Evolutionary conservation across 805 yeast genomes (phyloP).

Genomic region (Saccharomycopsis selenospora): DNA sequence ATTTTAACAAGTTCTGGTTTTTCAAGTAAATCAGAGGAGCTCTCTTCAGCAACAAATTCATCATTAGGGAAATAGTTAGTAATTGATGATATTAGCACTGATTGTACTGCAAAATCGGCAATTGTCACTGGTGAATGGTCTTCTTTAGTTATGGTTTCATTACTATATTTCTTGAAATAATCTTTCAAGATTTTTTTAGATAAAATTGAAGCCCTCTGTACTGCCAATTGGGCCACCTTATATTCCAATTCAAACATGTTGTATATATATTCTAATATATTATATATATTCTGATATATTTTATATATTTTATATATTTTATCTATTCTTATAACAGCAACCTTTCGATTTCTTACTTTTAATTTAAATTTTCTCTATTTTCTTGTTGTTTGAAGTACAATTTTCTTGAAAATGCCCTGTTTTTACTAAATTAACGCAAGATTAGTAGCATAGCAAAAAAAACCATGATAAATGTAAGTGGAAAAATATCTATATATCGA

Average conservation of each 20-base stretch:
- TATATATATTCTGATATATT: too few species aligned
- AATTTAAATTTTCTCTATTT: too few species aligned
- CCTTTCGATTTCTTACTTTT: too few species aligned
- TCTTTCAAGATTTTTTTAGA: slow-evolving; percentile 50
- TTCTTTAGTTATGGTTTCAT: slow-evolving; percentile 63
- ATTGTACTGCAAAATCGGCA: slow-evolving; percentile 96
- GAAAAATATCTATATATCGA: too few species aligned
- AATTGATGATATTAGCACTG: slow-evolving; percentile 80
- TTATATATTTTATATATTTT: too few species aligned
- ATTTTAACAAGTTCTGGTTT: slow-evolving; percentile 40
- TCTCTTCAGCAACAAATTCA: slow-evolving; percentile 91
- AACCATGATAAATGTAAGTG: too few species aligned
- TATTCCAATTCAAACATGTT: slow-evolving; percentile 61
- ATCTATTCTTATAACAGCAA: too few species aligned
- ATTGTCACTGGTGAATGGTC: slow-evolving; percentile 94
- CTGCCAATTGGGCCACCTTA: slow-evolving; percentile 80
- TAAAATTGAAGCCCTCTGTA: slow-evolving; percentile 81
- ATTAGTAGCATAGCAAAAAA: too few species aligned
- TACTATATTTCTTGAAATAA: slow-evolving; percentile 38
- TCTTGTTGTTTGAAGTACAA: too few species aligned
- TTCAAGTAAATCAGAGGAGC: slow-evolving; percentile 58
- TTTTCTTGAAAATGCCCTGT: too few species aligned
- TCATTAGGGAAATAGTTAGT: slow-evolving; percentile 74
- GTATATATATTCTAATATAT: too few species aligned
- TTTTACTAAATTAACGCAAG: too few species aligned